These are phyloP conservation scores for Ogataea trehaloabstinens DNA, from an alignment of 805 yeast species.

Conservation along the genomic window DNA sequence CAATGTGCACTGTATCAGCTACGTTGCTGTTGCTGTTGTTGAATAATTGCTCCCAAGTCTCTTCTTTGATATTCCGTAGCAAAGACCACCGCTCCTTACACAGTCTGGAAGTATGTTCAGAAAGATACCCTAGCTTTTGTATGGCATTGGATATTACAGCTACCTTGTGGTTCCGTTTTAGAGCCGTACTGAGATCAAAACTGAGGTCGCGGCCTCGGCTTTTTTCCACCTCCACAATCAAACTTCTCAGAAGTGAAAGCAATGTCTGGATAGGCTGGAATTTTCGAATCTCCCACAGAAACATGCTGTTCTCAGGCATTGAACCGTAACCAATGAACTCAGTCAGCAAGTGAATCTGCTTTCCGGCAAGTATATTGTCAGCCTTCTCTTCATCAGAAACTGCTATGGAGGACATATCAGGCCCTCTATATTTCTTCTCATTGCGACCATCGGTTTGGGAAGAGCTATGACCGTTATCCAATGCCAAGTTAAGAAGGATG, in stretches of 20 bases:
- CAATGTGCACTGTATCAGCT: not conserved
- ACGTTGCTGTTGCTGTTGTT: not conserved
- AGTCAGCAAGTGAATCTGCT: constrained; percentile 19
- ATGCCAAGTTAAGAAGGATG: constrained; percentile 15
- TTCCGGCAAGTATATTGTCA: constrained; percentile 5
- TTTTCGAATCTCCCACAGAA: constrained; percentile 26
- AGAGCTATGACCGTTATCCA: constrained; percentile 1
- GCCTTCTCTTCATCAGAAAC: not conserved
- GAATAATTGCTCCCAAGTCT: constrained; percentile 23
- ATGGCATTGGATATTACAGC: constrained; percentile 15
- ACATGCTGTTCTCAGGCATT: constrained; percentile 21
- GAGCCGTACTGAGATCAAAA: not conserved
- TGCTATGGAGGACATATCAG: constrained; percentile 6
- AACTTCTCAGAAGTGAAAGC: constrained; percentile 15
- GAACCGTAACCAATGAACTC: constrained; percentile 21
- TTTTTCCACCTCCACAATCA: constrained; percentile 14
- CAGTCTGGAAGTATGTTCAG: constrained; percentile 25
- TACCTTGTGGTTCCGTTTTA: constrained; percentile 14
- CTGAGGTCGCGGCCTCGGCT: not conserved
- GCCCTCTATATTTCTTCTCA: not conserved
- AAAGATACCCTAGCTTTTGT: constrained; percentile 20
- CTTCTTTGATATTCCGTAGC: constrained; percentile 19
- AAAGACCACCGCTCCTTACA: constrained; percentile 29
- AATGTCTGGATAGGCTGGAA: constrained; percentile 27
- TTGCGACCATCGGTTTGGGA: not conserved